These are phyloP conservation scores for Lasiosphaeria hispida DNA, from an alignment of 495 filamentous ascomycete species.

Conservation along the genomic window DNA sequence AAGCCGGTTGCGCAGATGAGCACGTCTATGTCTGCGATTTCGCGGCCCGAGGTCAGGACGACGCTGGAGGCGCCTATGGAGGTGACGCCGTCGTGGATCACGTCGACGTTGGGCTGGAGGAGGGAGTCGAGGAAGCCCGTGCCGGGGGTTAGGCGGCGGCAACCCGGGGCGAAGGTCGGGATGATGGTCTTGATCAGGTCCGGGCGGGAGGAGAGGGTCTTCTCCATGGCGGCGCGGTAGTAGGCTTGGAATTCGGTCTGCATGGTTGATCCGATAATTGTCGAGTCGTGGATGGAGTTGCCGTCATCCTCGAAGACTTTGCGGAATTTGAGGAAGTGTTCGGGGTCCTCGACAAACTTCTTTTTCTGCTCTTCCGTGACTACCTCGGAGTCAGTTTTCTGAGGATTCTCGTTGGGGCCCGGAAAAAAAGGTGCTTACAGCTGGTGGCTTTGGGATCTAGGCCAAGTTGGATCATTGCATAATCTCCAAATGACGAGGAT, in stretches of 20 bases:
- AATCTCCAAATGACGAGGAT: constrained; percentile 38
- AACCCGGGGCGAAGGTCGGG: constrained; percentile 65
- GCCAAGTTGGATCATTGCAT: constrained; percentile 40
- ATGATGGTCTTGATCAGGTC: constrained; percentile 38
- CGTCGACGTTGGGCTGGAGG: constrained; percentile 58
- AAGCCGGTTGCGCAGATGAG: constrained; percentile 70
- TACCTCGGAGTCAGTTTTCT: constrained; percentile 12
- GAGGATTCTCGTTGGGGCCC: not conserved
- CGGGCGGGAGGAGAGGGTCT: constrained; percentile 32
- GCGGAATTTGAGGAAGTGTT: constrained; percentile 34
- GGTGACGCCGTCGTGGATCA: constrained; percentile 54
- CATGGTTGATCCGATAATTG: constrained; percentile 32
- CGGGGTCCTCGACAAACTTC: constrained; percentile 31
- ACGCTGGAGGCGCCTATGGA: constrained; percentile 52
- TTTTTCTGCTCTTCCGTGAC: constrained; percentile 37
- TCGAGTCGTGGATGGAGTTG: constrained; percentile 37
- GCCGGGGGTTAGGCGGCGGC: constrained; percentile 69
- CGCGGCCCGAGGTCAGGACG: constrained; percentile 44
- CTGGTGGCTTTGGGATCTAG: constrained; percentile 33
- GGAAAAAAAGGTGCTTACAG: constrained; percentile 26
- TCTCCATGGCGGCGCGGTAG: constrained; percentile 34
- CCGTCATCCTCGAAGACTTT: constrained; percentile 41
- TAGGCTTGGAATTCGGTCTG: constrained; percentile 23
- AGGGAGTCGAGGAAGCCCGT: constrained; percentile 70
- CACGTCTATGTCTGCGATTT: constrained; percentile 44